Percentiles rank a stretch among this genome's conserved stretches.
Evolutionary conservation across 2,329 filamentous ascomycete species (phyloP).

Genomic region (Leptographium lundbergii): DNA sequence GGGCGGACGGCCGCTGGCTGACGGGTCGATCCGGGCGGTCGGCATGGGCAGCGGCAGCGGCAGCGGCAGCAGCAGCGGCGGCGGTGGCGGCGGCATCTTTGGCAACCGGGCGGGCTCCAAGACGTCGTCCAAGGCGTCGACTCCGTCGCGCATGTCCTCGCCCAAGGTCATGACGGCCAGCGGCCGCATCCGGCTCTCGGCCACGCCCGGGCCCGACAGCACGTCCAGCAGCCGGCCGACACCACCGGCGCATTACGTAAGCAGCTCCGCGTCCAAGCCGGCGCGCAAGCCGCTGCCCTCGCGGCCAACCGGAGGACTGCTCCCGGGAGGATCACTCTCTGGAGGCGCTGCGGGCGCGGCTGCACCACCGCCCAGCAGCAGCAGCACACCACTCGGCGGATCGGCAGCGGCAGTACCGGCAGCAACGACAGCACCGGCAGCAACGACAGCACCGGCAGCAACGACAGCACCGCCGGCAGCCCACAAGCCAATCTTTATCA

Average conservation of each 20-base stretch:
- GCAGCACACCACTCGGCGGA: too few species aligned
- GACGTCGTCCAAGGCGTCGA: neutral
- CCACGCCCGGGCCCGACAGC: neutral
- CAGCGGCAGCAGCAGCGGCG: neutral
- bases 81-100: neutral
- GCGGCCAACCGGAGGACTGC: neutral
- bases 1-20: neutral
- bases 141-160: neutral
- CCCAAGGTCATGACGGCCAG: neutral
- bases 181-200: neutral
- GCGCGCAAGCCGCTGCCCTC: constrained; percentile 10
- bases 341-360: too few species aligned
- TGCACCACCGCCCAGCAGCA: too few species aligned
- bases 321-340: too few species aligned
- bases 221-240: neutral
- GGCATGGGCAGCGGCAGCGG: neutral
- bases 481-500: constrained; percentile 10
- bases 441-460: neutral
- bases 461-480: neutral
- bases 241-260: neutral
- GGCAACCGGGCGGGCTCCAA: neutral
- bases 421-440: neutral
- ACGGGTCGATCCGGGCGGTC: constrained; percentile 2
- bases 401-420: too few species aligned
- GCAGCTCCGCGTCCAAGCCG: constrained; percentile 2